Evolutionary conservation across 2,329 filamentous ascomycete species (phyloP).

Genomic region (Chrysosporium keratinophilum): DNA sequence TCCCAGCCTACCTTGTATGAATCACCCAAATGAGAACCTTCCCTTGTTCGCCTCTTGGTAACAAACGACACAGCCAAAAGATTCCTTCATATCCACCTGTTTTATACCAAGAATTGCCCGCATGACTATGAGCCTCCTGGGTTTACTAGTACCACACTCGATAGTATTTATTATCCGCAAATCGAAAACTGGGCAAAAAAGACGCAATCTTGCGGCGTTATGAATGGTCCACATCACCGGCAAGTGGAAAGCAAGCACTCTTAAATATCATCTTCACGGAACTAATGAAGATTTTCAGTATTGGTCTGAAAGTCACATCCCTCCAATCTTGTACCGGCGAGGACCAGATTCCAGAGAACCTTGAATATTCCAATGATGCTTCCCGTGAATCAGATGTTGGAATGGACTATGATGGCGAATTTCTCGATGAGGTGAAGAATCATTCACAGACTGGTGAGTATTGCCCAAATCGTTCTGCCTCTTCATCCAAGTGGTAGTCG

Average conservation of each 20-base stretch:
- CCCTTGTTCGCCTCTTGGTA: neutral
- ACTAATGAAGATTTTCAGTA: conserved; percentile 17
- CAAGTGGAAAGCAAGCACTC: conserved; percentile 15
- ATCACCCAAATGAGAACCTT: neutral
- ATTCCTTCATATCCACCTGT: conserved; percentile 36
- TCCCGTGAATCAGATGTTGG: conserved; percentile 23
- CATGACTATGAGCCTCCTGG: conserved; percentile 34
- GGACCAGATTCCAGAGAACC: conserved; percentile 24
- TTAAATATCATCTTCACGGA: neutral
- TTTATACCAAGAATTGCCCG: conserved; percentile 36
- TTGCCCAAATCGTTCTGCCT: neutral
- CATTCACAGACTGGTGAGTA: conserved; percentile 2
- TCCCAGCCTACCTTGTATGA: conserved; percentile 36
- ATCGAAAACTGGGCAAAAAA: conserved; percentile 31
- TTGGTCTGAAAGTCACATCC: conserved; percentile 28
- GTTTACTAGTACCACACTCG: conserved; percentile 26
- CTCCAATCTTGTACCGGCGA: conserved; percentile 23
- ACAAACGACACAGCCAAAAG: conserved; percentile 25
- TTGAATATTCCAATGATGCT: conserved; percentile 24
- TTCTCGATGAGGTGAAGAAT: neutral
- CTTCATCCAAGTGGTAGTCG: neutral
- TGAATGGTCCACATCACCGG: conserved; percentile 34
- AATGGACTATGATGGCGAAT: conserved; percentile 12
- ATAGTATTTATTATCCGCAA: conserved; percentile 29
- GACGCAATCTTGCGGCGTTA: conserved; percentile 24